Conservation (phyloP, 768 basidiomycete genomes). For the Tricholoma hemisulphureum region DNA sequence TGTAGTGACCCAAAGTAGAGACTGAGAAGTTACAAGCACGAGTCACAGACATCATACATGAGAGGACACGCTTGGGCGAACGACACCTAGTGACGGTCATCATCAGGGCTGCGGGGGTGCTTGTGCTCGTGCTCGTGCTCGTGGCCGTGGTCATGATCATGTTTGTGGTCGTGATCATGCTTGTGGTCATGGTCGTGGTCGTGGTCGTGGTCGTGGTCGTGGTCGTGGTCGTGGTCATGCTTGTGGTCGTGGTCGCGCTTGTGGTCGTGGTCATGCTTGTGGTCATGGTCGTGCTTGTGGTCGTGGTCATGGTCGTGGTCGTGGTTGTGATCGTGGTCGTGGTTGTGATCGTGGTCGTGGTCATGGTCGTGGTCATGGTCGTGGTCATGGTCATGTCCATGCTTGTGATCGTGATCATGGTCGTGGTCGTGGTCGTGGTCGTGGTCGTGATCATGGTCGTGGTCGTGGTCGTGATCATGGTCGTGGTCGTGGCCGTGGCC, state of each 20-base stretch:
- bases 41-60: neutral
- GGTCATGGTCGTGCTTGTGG: neutral
- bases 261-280: neutral
- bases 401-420: neutral
- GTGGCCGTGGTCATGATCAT: neutral
- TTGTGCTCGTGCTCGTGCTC: slow-evolving; percentile 1
- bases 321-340: neutral
- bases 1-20: neutral
- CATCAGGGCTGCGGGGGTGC: neutral
- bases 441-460: neutral
- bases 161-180: neutral
- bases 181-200: neutral
- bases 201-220: neutral
- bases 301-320: neutral
- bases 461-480: neutral
- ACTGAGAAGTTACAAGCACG: neutral
- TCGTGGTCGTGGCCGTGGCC: neutral
- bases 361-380: neutral
- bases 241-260: neutral
- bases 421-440: neutral
- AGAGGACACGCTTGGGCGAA: neutral
- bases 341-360: neutral
- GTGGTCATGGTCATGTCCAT: too few relatives aligned
- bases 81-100: neutral
- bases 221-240: neutral